phyloP scores from a whole-genome alignment of 2,329 filamentous ascomycete species.

The Pseudogymnoascus sp. region DNA sequence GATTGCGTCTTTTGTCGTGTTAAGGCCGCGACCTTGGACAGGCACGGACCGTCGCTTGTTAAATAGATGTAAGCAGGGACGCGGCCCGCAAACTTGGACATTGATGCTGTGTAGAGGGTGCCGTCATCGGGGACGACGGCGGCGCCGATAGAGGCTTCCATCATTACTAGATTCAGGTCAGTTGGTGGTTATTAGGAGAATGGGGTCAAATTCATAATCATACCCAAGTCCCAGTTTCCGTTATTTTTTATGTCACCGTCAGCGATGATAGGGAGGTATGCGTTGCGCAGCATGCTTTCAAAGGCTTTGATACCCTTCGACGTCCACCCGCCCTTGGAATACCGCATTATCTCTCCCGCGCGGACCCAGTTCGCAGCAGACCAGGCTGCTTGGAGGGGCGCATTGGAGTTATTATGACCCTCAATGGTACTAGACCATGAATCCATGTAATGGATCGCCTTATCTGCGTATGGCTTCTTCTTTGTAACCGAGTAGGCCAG shows the following conservation, averaged over 20 bases:
- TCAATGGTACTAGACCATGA: conserved; percentile 24
- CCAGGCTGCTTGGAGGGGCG: conserved; percentile 27
- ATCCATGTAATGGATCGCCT: conserved; percentile 27
- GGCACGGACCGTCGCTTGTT: conserved; percentile 22
- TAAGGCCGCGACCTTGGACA: conserved; percentile 11
- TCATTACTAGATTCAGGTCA: conserved; percentile 20
- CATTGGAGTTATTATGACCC: conserved; percentile 25
- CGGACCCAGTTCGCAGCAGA: conserved; percentile 26
- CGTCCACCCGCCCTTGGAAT: conserved; percentile 23
- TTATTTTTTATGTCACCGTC: conserved; percentile 18
- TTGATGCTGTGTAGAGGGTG: conserved; percentile 21
- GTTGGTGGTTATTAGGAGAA: background rate
- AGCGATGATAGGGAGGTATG: conserved; percentile 24
- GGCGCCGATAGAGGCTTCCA: conserved; percentile 23
- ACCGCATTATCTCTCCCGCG: conserved; percentile 27
- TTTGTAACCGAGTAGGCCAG: conserved; percentile 25
- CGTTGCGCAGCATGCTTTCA: conserved; percentile 23
- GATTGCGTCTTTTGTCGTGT: conserved; percentile 10
- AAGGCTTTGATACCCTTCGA: conserved; percentile 20
- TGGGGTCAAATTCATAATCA: background rate
- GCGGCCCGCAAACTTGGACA: conserved; percentile 22
- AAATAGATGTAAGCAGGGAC: conserved; percentile 27
- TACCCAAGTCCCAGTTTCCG: conserved; percentile 27
- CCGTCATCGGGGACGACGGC: conserved; percentile 25
- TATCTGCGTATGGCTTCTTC: conserved; percentile 20